Evolutionary conservation across 208 protist genomes (phyloP), one percentile per base, ranked within the genome.

Genomic region (Leishmania amazonensis): DNA sequence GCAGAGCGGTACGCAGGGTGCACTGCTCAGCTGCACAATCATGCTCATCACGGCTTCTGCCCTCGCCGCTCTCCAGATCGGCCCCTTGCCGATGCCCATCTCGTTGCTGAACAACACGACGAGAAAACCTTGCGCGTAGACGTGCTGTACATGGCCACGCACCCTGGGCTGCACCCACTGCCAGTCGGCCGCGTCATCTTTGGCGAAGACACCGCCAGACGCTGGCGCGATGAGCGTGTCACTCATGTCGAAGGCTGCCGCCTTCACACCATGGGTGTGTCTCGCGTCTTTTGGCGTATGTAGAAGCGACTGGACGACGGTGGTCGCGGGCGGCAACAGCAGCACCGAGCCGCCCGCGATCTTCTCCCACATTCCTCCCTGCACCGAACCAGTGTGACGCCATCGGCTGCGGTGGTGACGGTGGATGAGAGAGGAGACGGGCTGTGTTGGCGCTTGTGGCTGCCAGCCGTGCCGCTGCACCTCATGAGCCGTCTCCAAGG

Each of bases 61-160:
- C 70, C 94, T 95, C 54, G 84, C 85, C 11, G 75, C 78, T 75
- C 94, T 91, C 89, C 89, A 93, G 60, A 9, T 64, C 5, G 73
- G 67, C 21, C 75, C 75, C 70, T 90, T 91, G 38, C 84, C 90
- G 31, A 99, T 96, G 45, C 95, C 96, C 70, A 85, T 82, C 88
- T 99, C 97, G 75, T 99, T 99, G 47, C 95, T 98, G 79, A 99
- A 91, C 28, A 99, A 86, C 3, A 97, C 92, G 3, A 99, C 58
- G 57, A 97, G 81, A 67, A 95, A 97, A 5, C 95, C 95, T 45
- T 85, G 73, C 24, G 90, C 68, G 74, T 93, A 75, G 17, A 96
- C 79, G 21, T 86, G 54, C 31, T 79, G 88, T 15, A 99, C 80
- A 75, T 89, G 77, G 2, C 49, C 45, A 3, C 85, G 83, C 8